A percentile compares a stretch with the other conserved stretches of the same genome.
Evolutionary conservation across 495 filamentous ascomycete genomes (phyloP).

Genomic region (Trichoderma gamsii): DNA sequence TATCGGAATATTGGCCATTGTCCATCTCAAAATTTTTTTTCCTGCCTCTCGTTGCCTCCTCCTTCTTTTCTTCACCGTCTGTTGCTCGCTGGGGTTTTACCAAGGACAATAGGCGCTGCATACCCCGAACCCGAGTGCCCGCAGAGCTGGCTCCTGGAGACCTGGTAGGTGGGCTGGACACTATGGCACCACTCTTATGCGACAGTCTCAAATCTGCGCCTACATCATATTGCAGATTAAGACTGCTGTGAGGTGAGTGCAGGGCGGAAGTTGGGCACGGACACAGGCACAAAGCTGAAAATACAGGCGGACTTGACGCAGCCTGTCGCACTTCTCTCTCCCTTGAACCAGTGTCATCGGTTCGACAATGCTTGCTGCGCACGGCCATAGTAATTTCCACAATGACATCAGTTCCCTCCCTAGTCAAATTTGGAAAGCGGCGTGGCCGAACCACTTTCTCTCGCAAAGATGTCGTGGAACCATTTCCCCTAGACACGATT

Average conservation of each 20-base stretch:
- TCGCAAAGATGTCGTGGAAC: conserved; percentile 6
- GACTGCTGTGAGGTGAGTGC: neutral
- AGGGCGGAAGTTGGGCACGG: conserved; percentile 5
- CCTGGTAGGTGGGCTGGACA: neutral
- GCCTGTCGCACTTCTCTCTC: neutral
- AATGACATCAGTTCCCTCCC: conserved; percentile 10
- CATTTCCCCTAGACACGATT: conserved; percentile 5
- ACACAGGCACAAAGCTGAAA: neutral
- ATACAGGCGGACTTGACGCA: neutral
- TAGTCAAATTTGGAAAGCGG: neutral
- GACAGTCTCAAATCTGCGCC: conserved; percentile 1
- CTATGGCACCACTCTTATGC: conserved; percentile 9
- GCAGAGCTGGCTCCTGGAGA: neutral
- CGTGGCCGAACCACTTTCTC: conserved; percentile 5
- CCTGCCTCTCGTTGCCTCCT: neutral
- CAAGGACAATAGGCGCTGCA: neutral
- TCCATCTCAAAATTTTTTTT: neutral
- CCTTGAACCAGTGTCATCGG: neutral
- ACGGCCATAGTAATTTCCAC: conserved; percentile 11
- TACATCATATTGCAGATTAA: neutral
- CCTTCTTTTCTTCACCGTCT: neutral
- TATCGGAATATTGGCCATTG: neutral
- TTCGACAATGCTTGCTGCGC: conserved; percentile 2
- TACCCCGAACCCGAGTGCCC: neutral
- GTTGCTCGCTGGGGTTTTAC: neutral